phyloP scores from a whole-genome alignment of 768 basidiomycete genomes.

The Amanita pallidorosea region DNA sequence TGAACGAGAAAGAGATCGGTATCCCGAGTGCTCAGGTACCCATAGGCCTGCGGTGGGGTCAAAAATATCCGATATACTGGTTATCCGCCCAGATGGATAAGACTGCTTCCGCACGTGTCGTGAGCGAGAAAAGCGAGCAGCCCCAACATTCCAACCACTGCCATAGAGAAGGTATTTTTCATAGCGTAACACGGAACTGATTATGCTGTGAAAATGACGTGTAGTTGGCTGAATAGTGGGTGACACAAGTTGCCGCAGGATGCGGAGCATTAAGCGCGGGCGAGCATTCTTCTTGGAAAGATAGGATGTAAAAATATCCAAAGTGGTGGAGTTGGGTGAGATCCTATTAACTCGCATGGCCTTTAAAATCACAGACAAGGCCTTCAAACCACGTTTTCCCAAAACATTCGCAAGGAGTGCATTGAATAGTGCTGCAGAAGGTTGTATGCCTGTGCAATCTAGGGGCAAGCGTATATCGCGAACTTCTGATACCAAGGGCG shows the following conservation, averaged over 20 bases:
- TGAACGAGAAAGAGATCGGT: constrained; percentile 24
- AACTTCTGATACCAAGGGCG: constrained; percentile 4
- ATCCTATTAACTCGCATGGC: constrained; percentile 46
- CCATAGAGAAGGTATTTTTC: constrained; percentile 37
- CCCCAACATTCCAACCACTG: constrained; percentile 34
- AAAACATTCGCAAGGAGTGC: constrained; percentile 44
- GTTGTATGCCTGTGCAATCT: constrained; percentile 18
- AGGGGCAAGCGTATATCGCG: constrained; percentile 8
- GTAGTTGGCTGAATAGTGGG: constrained; percentile 33
- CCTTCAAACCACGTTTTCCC: constrained; percentile 34
- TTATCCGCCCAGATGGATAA: constrained; percentile 7
- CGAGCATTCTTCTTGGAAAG: constrained; percentile 30
- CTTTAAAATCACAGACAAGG: constrained; percentile 33
- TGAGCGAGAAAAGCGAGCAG: constrained; percentile 23
- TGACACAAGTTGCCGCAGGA: constrained; percentile 37
- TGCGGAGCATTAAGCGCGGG: constrained; percentile 34
- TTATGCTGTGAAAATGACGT: constrained; percentile 44
- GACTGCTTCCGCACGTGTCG: not conserved
- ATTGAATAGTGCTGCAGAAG: constrained; percentile 47
- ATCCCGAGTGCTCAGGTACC: constrained; percentile 19
- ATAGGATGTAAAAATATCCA: constrained; percentile 44
- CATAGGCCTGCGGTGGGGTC: constrained; percentile 41
- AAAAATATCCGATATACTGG: constrained; percentile 21
- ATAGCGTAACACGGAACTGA: constrained; percentile 39
- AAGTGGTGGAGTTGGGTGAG: constrained; percentile 40